Evolutionary conservation across 148 eudicot genomes (phyloP).

Genomic region (Rhododendron ferrugineum): DNA sequence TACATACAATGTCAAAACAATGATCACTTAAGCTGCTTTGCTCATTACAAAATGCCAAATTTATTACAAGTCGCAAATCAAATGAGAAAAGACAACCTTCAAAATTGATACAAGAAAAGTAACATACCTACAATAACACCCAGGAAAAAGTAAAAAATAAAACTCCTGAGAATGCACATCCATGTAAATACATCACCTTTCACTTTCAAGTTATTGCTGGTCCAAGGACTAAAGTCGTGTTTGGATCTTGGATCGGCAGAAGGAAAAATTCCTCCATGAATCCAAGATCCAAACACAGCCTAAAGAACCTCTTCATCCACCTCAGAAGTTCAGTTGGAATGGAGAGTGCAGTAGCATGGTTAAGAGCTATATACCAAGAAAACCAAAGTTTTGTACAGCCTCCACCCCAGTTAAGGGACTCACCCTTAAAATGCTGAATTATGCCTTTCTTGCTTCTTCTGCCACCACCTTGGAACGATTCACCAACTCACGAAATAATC

Average conservation of each 20-base stretch:
- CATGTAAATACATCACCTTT: background rate
- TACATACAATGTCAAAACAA: background rate
- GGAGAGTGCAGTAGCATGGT: background rate
- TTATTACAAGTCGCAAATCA: background rate
- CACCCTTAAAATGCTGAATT: background rate
- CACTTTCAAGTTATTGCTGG: background rate
- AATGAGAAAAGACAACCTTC: background rate
- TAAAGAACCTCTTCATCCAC: background rate
- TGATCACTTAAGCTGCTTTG: background rate
- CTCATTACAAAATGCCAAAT: background rate
- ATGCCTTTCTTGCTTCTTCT: background rate
- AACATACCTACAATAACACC: background rate
- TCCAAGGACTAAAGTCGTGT: background rate
- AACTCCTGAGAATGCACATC: background rate
- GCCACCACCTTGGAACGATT: background rate
- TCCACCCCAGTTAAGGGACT: background rate
- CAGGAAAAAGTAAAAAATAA: background rate
- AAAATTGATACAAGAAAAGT: slow-evolving; percentile 3
- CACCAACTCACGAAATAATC: background rate
- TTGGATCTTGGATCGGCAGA: background rate
- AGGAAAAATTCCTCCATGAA: background rate
- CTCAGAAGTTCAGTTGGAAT: background rate
- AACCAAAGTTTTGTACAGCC: background rate
- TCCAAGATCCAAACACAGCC: background rate
- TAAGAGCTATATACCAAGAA: background rate